Base-by-base conservation (phyloP, 2,329 filamentous ascomycete genomes). In the Aspergillus clavatus region DNA sequence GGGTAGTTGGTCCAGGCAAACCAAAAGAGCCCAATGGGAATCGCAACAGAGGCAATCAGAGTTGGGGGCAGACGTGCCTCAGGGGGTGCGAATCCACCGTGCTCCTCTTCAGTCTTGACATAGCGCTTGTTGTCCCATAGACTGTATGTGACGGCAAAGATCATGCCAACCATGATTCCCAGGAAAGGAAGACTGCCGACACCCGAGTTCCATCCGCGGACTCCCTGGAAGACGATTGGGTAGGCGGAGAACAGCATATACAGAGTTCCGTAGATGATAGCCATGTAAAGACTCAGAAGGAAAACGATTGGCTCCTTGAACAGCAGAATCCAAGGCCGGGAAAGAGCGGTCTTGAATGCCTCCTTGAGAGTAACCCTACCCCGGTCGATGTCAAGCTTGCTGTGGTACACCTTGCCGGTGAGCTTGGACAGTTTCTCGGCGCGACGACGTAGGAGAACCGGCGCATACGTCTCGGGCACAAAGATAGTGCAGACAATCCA, bases 21-120 rank as follows among this genome's bases (percentile, higher is more conserved):
- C 77, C 76, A 79, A 61, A 81, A 79, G 1, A 81, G 66, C 7
- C 76, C 74, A 31, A 80, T 65, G 0, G 80, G 79, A 29, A 83
- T 66, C 5, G 67, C 63, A 19, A 77, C 68, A 42, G 67, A 69
- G 12, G 73, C 73, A 3, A 75, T 50, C 43, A 77, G 73, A 35
- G 65, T 68, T 5, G 74, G 71, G 1, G 76, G 74, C 1, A 80
- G 59, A 39, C 74, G 75, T 19, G 74, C 73, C 63, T 82, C 80
- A 0, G 81, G 80, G 7, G 80, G 72, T n/a, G 56, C n/a, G 57
- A 48, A 16, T 51, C 50, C 21, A 50, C 52, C n/a, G 51, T 56
- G 14, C 52, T 55, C 41, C 54, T 19, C 23, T 42, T 55, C 55
- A 21, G 55, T 53, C 38, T 52, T 57, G 7, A 52, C 53, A 40